Base-by-base conservation (phyloP, 1,139 yeast genomes). In the Pneumocystis wakefieldiae region DNA sequence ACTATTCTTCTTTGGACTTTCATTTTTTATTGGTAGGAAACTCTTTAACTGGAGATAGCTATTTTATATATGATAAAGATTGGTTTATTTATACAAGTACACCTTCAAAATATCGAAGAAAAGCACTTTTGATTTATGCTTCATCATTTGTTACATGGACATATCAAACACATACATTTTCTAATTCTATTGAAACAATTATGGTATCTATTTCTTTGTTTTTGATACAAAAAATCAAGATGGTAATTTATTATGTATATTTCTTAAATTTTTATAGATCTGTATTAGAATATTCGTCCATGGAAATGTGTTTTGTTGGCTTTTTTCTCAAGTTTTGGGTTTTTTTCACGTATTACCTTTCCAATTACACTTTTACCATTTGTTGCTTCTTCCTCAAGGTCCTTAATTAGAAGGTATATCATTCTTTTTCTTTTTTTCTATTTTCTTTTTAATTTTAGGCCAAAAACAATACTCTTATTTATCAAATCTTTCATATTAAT, bases 291-390 rank as follows among this genome's bases (percentile, higher is more conserved):
- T 15, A 53, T 15, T 17, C 19, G 19, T 55, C 32, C 35, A 41
- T 62, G 59, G 29, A 53, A 19, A 35, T 36, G 67, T 62, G 74
- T 75, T 59, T 70, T 76, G 67, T 64, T 75, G 24, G 29, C 77
- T 39, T 96, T 95, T 0, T 65, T 75, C 0, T 63, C 86, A 0
- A 77, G 86, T 0, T 65, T 90, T 39, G 98, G 97, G 0, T 68
- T 82, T 0, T 92, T 91, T 76, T 92, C 90, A 72, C 77, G 98
- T 68, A 81, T 90, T 55, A 89, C 97, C 0, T 91, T 91, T 70
- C 80, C 85, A 0, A 86, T 86, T 0, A 92, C 88, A 75, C 71
- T 92, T 61, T 62, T 85, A 0, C 65, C 87, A 2, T 97, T 97
- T 1, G 69, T 76, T 7, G 64, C 75, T 65, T 78, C 73, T 63